A percentile compares a stretch with the other conserved stretches of the same genome.
Conservation (phyloP, 164 flowering plant genomes). For the Annona squamosa region DNA sequence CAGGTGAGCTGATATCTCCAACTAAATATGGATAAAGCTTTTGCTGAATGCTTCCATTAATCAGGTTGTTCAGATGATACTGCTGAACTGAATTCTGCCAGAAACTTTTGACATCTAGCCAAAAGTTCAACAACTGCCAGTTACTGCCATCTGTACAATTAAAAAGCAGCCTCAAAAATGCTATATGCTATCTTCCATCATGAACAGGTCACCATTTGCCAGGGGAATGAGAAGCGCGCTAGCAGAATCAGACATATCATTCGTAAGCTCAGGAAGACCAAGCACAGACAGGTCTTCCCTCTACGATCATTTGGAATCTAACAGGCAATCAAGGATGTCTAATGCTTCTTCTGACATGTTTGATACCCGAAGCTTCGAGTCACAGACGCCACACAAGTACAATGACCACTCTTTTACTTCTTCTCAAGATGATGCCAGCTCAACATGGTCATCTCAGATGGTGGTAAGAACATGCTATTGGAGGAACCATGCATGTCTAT, state of each 20-base stretch:
- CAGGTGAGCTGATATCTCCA: too few relatives aligned
- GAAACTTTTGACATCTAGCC: background rate
- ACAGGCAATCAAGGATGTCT: slow-evolving; percentile 27
- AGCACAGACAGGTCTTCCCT: slow-evolving; percentile 44
- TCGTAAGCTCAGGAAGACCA: slow-evolving; percentile 55
- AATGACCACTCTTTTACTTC: slow-evolving; percentile 15
- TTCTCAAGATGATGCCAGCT: slow-evolving; percentile 16
- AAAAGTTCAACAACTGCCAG: background rate
- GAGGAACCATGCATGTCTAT: background rate
- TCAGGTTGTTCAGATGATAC: background rate
- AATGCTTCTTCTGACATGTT: slow-evolving; percentile 11
- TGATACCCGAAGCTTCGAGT: slow-evolving; percentile 34
- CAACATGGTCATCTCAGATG: slow-evolving; percentile 23
- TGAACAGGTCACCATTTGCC: slow-evolving; percentile 37
- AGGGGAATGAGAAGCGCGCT: slow-evolving; percentile 22
- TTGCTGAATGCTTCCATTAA: background rate
- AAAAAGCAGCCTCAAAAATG: background rate
- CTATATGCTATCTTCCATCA: background rate
- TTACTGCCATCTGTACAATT: background rate
- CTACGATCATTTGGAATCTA: slow-evolving; percentile 31
- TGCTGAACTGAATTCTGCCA: background rate
- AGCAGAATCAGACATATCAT: slow-evolving; percentile 52
- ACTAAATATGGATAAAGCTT: too few relatives aligned
- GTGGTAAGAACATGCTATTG: slow-evolving; percentile 16
- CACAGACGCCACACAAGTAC: background rate